Evolutionary conservation across 306 rosid genomes (phyloP), one percentile per base, ranked within the genome.

Genomic region (Trifolium fragiferum): DNA sequence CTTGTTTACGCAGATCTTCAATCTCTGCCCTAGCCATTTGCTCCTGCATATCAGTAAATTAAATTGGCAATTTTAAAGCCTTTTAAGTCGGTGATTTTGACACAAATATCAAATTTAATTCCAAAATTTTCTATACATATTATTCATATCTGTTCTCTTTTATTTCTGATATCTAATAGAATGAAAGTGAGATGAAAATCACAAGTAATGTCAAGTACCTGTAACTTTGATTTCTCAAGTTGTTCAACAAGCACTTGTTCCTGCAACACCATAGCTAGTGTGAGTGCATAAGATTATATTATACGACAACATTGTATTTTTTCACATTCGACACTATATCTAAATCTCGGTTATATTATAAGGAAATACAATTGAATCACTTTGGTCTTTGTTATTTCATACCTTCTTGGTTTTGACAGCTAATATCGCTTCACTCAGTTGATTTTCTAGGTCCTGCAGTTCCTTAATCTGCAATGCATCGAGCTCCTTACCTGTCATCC

Each of bases 331-430:
- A 30, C 33, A 12, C 44, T 38, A 10, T 8, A 38, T 38, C 44
- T 38, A 38, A 38, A 8, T 41, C 5, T 41, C 13, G 47, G 11
- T 41, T 12, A 41, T 41, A 41, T 41, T 41, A 41, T 12, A 41
- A 41, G 14, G 14, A 41, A 3, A 3, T 25, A 30, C 70, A 68
- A 65, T 51, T 68, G 37, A n/a, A 43, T n/a, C 16, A 41, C 6
- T 57, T 40, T 49, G 37, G 37, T 57, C 2, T 4, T 74, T n/a
- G 68, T 35, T 21, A 68, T 27, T 10, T 9, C n/a, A 38, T 68
- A 90, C 96, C 92, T 88, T 88, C 81, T 85, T 90, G 75, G 79
- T 78, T 84, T 85, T 89, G 16, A 89, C 88, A 20, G 87, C 69
- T 53, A 77, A 37, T 53, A 89, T 35, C 61, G 90, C 91, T 79